Base-by-base conservation (phyloP, 495 filamentous ascomycete genomes). In the Aspergillus incahuasiensis region DNA sequence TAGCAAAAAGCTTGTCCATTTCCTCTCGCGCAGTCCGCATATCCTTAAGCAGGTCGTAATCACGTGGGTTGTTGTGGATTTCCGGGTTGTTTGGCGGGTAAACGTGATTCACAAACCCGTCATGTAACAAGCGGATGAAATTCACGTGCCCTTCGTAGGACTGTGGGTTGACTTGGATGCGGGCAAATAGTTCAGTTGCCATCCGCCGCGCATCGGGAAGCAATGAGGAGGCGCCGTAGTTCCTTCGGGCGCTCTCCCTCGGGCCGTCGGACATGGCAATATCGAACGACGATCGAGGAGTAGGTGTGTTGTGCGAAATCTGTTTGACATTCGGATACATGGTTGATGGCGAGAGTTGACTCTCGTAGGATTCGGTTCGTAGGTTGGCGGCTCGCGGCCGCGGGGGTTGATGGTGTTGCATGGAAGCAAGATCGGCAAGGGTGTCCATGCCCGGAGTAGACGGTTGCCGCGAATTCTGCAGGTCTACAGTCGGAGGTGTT, bases 381-480 rank as follows among this genome's bases (percentile, higher is more conserved):
- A 82, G 53, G 45, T 75, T 73, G 30, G 64, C 64, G 34, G 73
- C 66, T 49, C 64, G 80, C 20, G 74, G 72, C 15, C 76, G 74
- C 49, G 74, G 70, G 3, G 75, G 78, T 56, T 87, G 84, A 44
- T 80, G 80, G 54, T 82, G 79, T 68, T 86, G 84, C 81, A 86
- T 85, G 4, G 83, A 79, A 41, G 84, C 84, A 30, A 86, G 64
- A 62, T 86, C 84, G 35, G 84, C 84, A 47, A 87, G 66, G 18
- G 83, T 82, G 56, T 86, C 83, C 82, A 86, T 86, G 16, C 79
- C 79, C 1, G 81, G 74, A 15, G 82, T 84, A 9, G 83, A 82
- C 1, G 77, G 64, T 43, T 79, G 79, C 54, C 80, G 70, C 41
- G 71, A 59, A 39, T 65, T 53, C 42, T 57, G 60, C 46, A 64